Evolutionary conservation across 768 basidiomycete genomes (phyloP).

Genomic region (Tylopilus vinaceipallidus): DNA sequence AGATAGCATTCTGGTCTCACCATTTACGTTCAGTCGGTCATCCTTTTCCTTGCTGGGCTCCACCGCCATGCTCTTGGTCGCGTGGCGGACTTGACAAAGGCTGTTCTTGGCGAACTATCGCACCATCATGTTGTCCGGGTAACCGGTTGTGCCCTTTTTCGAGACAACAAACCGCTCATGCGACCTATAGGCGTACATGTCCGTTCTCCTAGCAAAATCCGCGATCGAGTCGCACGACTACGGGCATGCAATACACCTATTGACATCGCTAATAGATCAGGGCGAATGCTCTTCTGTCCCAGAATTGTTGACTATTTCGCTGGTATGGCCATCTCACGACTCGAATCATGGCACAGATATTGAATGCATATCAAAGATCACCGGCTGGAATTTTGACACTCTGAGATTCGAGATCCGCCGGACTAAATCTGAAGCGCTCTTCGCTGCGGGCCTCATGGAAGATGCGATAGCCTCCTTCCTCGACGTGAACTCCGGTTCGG

Average conservation of each 20-base stretch:
- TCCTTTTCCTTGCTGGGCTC: neutral
- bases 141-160: neutral
- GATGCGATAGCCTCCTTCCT: neutral
- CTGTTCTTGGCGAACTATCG: neutral
- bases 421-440: neutral
- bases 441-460: neutral
- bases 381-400: slow-evolving; percentile 6
- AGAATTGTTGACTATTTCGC: neutral
- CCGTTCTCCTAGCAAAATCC: slow-evolving; percentile 10
- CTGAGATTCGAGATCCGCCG: neutral
- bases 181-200: slow-evolving; percentile 7
- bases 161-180: neutral
- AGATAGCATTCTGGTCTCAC: neutral
- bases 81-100: slow-evolving; percentile 5
- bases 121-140: slow-evolving; percentile 10
- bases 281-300: neutral
- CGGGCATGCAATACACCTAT: slow-evolving; percentile 3
- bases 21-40: neutral
- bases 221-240: slow-evolving; percentile 10
- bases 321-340: neutral
- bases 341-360: neutral
- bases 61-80: slow-evolving; percentile 3
- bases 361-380: neutral
- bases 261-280: slow-evolving; percentile 1
- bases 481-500: neutral